A percentile compares a stretch with the other conserved stretches of the same genome.
Evolutionary conservation across 2,329 filamentous ascomycete genomes (phyloP).

Genomic region (Arthrinium puccinioides): DNA sequence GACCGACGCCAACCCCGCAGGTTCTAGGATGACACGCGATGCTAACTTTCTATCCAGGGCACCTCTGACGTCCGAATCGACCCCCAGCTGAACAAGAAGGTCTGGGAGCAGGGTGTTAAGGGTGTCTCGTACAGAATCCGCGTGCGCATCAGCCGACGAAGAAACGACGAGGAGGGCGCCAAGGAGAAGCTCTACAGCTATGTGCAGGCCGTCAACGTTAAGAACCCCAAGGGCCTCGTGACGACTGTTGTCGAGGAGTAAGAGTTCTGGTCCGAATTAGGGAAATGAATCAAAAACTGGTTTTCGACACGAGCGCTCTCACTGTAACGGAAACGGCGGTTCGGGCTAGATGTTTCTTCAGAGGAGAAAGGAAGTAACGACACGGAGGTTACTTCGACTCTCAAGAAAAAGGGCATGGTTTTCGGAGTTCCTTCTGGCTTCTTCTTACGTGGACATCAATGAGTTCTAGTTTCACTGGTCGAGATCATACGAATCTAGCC

Average conservation of each 20-base stretch:
- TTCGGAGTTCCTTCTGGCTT: constrained; percentile 10
- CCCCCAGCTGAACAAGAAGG: constrained; percentile 99
- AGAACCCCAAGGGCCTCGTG: constrained; percentile 96
- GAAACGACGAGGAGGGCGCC: constrained; percentile 99
- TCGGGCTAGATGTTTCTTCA: constrained; percentile 3
- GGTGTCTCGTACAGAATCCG: constrained; percentile 95
- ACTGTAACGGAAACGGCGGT: constrained; percentile 1
- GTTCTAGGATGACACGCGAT: too few relatives aligned
- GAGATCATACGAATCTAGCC: constrained; percentile 1
- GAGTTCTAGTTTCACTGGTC: constrained; percentile 9
- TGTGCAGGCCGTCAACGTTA: constrained; percentile 99
- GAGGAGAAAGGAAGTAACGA: constrained; percentile 1
- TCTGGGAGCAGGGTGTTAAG: constrained; percentile 99
- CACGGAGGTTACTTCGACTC: constrained; percentile 1
- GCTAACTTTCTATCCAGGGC: constrained; percentile 54
- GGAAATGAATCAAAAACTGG: not conserved
- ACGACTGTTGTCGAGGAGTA: constrained; percentile 75
- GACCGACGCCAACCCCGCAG: not conserved
- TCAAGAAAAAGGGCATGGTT: constrained; percentile 9
- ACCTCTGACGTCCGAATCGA: constrained; percentile 96
- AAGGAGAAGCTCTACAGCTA: constrained; percentile 99
- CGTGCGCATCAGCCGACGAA: constrained; percentile 97
- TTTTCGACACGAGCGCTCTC: not conserved
- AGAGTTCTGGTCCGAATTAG: not conserved
- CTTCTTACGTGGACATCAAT: constrained; percentile 6